A percentile compares a stretch with the other conserved stretches of the same genome.
Evolutionary conservation across 176 grass and related monocot species (phyloP).

Genomic region (Oryza longistaminata): DNA sequence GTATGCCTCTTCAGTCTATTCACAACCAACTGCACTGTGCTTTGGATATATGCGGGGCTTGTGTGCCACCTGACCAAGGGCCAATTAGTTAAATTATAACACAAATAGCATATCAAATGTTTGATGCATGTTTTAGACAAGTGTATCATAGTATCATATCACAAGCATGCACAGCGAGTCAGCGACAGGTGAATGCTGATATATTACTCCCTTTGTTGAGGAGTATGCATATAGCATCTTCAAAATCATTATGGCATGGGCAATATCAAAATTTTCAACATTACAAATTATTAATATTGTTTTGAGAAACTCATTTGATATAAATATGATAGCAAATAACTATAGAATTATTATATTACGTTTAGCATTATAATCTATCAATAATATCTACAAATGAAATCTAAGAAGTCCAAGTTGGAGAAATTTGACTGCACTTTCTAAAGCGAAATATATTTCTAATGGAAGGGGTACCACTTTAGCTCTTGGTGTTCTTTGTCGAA

Average conservation of each 20-base stretch:
- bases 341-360: not conserved
- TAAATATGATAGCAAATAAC: not conserved
- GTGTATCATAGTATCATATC: not conserved
- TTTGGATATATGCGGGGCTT: not conserved
- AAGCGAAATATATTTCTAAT: not conserved
- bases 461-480: not conserved
- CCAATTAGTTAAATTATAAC: not conserved
- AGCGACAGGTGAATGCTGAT: not conserved
- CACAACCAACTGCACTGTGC: constrained; percentile 2
- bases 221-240: not conserved
- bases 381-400: not conserved
- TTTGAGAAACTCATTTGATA: not conserved
- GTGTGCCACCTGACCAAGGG: constrained; percentile 6
- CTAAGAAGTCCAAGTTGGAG: not conserved
- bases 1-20: not conserved
- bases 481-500: not conserved
- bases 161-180: not conserved
- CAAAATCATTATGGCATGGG: not conserved
- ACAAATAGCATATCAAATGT: not conserved
- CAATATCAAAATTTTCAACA: not conserved
- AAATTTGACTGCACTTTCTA: not conserved
- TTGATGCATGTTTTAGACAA: not conserved
- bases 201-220: not conserved
- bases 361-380: not conserved
- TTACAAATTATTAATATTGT: not conserved